Percentiles rank a stretch among this genome's conserved stretches.
phyloP scores from a whole-genome alignment of 148 eudicot genomes.

The Fallopia convolvulus region DNA sequence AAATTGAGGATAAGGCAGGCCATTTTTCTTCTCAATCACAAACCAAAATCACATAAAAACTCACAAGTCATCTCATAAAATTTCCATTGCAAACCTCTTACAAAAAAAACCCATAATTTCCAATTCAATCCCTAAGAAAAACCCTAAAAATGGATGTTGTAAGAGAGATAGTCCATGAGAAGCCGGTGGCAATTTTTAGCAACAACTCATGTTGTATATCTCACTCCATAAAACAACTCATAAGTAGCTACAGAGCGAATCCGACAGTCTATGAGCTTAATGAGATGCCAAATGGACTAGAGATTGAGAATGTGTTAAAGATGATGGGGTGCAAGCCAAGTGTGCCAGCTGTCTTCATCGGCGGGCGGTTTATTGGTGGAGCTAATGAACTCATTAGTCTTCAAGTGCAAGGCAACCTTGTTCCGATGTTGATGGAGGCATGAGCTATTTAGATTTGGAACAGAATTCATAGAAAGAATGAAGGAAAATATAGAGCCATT shows the following conservation, averaged over 20 bases:
- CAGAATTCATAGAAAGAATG: constrained; percentile 8
- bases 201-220: constrained; percentile 39
- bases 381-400: constrained; percentile 48
- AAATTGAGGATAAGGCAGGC: too few relatives aligned
- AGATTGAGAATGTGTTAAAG: constrained; percentile 11
- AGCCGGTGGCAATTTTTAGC: constrained; percentile 54
- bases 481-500: neutral
- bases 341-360: constrained; percentile 47
- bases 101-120: neutral
- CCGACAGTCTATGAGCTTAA: constrained; percentile 41
- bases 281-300: constrained; percentile 22
- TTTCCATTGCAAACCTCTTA: neutral
- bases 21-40: too few relatives aligned
- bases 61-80: neutral
- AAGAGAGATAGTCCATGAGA: constrained; percentile 7
- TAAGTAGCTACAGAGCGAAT: constrained; percentile 42
- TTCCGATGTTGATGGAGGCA: constrained; percentile 32
- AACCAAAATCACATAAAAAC: neutral
- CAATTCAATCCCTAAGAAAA: neutral
- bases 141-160: constrained; percentile 1
- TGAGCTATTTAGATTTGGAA: constrained; percentile 37
- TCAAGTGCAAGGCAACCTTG: constrained; percentile 39
- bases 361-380: constrained; percentile 39
- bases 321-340: constrained; percentile 28
- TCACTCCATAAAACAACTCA: constrained; percentile 36